Evolutionary conservation across 2,329 filamentous ascomycete genomes (phyloP), one percentile per base, ranked within the genome.

Genomic region (Neospermospora avenae): DNA sequence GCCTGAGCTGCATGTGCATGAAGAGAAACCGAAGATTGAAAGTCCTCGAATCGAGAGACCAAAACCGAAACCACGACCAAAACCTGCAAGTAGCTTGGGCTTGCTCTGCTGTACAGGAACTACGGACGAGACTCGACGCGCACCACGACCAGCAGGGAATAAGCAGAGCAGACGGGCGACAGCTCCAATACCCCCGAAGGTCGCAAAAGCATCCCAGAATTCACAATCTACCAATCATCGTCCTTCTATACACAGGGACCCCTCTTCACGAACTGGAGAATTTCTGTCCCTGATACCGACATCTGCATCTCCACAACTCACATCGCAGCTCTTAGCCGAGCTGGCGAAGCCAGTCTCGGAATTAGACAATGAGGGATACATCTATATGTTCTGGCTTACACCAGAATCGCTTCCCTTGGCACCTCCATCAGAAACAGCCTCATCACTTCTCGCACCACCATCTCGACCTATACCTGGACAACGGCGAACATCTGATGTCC

Each of bases 351-450:
- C 80, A 1, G 83, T 93, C 48, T 92, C 91, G 0, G 78, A 84
- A 22, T 78, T 81, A 57, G 90, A 95, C 66, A 90, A 96, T 67
- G 80, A 88, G 13, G 95, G 95, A 39, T 99, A 95, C 77, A 98
- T 99, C 67, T 99, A 99, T 81, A 96, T 99, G 75, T 99, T 98
- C 80, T 97, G 93, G 92, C 81, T 97, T 22, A 97, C 91, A 0
- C 86, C 91, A 34, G 79, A 83, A 37, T 81, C 80, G 2, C 76
- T 84, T 7, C 73, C 80, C 0, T 74, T 82, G 0, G 77, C 81
- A 0, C 80, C 84, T 0, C 80, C 86, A 0, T 78, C 79, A 37
- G 86, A 85, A 64, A 78, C 84, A 45, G 82, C 84, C 20, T 79
- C 84, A 8, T 81, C 83, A 11, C 77, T 89, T 52, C 79, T 87